Evolutionary conservation across 2,329 filamentous ascomycete genomes (phyloP), one percentile per base, ranked within the genome.

Genomic region (Nemania diffusa): DNA sequence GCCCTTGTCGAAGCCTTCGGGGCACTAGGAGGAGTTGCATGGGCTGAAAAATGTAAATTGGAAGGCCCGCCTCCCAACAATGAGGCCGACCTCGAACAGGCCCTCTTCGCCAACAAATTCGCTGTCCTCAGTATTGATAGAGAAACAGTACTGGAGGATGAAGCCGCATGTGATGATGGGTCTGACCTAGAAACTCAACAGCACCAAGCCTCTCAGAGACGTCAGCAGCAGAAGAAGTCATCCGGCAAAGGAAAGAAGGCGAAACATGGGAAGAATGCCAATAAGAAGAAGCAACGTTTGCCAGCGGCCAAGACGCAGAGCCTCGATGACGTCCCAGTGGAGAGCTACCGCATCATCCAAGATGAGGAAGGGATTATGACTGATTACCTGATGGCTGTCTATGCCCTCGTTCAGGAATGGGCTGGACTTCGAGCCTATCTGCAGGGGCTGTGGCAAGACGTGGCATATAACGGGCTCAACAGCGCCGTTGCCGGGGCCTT

Each of bases 331-430:
- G 66, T 83, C 3, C 80, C 82, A 0, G 53, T 85, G 22, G 82
- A 84, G 61, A 81, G 77, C 57, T 84, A 81, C 68, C 77, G 77
- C 26, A 80, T 85, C 58, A 80, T 83, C 42, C 77, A 82, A 46
- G 79, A 79, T 56, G 69, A 77, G 2, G 76, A 76, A 22, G 79
- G 75, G 1, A 69, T 78, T 17, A 58, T 78, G 5, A 81, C 80
- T 0, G 80, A 84, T 13, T 84, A 83, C 71, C 64, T 83, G 26
- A 79, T 85, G 67, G 83, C 83, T 20, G 77, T 79, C 3, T 81
- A 81, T 62, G 76, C 77, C 0, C 68, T 84, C 5, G 64, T 78
- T 2, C 57, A 64, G 7, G 78, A 85, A 62, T 82, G 79, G 79
- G 67, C 72, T 0, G 71, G 77, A 0, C 75, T 85, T 27, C 78